Evolutionary conservation across 73 alveolate genomes (phyloP), one percentile per base, ranked within the genome.

Genomic region (Paramecium octaurelia): DNA sequence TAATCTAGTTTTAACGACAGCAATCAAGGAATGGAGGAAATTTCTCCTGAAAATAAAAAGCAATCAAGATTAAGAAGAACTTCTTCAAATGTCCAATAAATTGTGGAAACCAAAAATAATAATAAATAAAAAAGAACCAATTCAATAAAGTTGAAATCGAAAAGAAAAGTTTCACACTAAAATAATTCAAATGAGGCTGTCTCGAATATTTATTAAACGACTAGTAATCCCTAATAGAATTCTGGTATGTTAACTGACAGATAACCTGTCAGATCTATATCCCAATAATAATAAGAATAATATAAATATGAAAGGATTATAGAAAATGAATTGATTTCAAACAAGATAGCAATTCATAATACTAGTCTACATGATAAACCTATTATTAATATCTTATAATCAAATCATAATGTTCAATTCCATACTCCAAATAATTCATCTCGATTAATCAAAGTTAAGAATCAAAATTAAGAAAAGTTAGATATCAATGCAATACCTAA

Each of bases 381-480:
- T 34, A 9, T 12, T 34, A 64, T 34, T 12, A 64, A 64, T 64
- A 14, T 31, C 14, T 31, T 64, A 3, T 64, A 64, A 64, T 64
- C 44, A 27, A 64, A 64, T 64, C 27, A 31, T 10, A 8, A 10
- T 64, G 24, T 34, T 7, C 9, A 64, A 64, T 34, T 27, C 31
- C 48, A 64, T 64, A 64, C 84, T 5, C 84, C 84, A 31, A 64
- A 64, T 64, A 64, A 64, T 64, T 64, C 84, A 31, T 64, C 84
- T 64, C 44, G 84, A 24, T 31, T 34, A 64, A 31, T 64, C 14
- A 64, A 64, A 27, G 46, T 34, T 21, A 31, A 64, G 8, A 64
- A 64, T 2, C 50, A 64, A 64, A 64, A 64, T 27, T 31, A 34
- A 31, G 84, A 64, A 3, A 64, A 18, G 8, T 16, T 18, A 54